phyloP scores from a whole-genome alignment of 768 basidiomycete species.

The Hygrocybe coccinea region DNA sequence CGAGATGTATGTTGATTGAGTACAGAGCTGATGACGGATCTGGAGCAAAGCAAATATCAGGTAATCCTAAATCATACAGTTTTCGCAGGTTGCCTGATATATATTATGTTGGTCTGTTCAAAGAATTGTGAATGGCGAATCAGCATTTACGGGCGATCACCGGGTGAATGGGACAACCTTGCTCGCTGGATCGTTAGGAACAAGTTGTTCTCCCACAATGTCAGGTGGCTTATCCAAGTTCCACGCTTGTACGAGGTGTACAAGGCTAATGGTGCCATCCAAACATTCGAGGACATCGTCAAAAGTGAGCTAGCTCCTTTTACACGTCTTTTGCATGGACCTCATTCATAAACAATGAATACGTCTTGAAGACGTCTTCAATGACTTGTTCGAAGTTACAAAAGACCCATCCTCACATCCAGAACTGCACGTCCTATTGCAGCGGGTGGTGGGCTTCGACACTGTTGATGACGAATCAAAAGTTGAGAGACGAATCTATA shows the following conservation, averaged over 20 bases:
- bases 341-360: neutral
- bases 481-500: constrained; percentile 82
- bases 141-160: constrained; percentile 84
- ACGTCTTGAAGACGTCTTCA: constrained; percentile 71
- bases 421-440: constrained; percentile 90
- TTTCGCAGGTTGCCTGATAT: neutral
- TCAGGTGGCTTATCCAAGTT: constrained; percentile 95
- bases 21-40: constrained; percentile 94
- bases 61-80: constrained; percentile 33
- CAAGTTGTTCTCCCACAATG: constrained; percentile 93
- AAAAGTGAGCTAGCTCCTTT: constrained; percentile 52
- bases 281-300: constrained; percentile 89
- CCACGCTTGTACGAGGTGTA: constrained; percentile 95
- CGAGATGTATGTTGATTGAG: no score
- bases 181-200: constrained; percentile 95
- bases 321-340: neutral
- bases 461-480: constrained; percentile 99
- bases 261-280: constrained; percentile 77
- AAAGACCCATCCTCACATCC: constrained; percentile 86
- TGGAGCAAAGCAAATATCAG: constrained; percentile 98
- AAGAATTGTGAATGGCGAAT: constrained; percentile 97
- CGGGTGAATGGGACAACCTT: constrained; percentile 94
- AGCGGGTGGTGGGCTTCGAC: constrained; percentile 94
- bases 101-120: neutral
- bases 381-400: constrained; percentile 93